phyloP scores from a whole-genome alignment of 805 yeast species.

The Ogataea thermomethanolica region DNA sequence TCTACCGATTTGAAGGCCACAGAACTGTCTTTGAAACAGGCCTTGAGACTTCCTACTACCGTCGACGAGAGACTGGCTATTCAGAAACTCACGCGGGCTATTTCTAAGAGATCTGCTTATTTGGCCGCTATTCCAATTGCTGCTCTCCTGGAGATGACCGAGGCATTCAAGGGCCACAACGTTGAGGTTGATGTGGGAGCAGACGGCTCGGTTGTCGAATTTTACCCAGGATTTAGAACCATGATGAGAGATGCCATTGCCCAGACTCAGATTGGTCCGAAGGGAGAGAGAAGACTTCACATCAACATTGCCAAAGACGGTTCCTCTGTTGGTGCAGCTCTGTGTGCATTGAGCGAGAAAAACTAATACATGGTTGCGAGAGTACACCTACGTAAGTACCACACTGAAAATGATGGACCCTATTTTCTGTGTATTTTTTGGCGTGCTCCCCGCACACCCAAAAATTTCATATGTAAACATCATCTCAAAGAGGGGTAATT shows the following conservation, averaged over 20 bases:
- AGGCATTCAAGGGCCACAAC: constrained; percentile 63
- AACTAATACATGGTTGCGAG: not conserved
- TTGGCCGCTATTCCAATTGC: constrained; percentile 88
- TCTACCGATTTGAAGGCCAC: constrained; percentile 69
- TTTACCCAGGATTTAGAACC: constrained; percentile 85
- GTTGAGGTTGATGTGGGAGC: constrained; percentile 85
- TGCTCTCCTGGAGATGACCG: constrained; percentile 66
- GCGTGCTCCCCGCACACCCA: constrained; percentile 5
- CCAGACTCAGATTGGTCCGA: constrained; percentile 65
- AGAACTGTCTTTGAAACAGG: constrained; percentile 61
- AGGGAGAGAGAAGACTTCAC: constrained; percentile 70
- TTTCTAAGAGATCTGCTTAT: constrained; percentile 85
- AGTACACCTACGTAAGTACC: not conserved
- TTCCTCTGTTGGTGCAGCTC: constrained; percentile 95
- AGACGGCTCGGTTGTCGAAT: constrained; percentile 92
- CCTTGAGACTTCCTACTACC: constrained; percentile 66
- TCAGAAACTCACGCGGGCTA: constrained; percentile 70
- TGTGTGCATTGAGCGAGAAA: constrained; percentile 59
- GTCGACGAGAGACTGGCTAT: constrained; percentile 69
- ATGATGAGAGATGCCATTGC: constrained; percentile 77
- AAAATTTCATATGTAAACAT: not conserved
- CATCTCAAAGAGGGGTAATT: constrained; percentile 1
- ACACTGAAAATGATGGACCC: not conserved
- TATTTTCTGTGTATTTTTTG: not conserved
- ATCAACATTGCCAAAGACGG: constrained; percentile 90